These are phyloP conservation scores for Lentinula sp. DNA, from an alignment of 768 basidiomycete genomes.

Conservation along the genomic window DNA sequence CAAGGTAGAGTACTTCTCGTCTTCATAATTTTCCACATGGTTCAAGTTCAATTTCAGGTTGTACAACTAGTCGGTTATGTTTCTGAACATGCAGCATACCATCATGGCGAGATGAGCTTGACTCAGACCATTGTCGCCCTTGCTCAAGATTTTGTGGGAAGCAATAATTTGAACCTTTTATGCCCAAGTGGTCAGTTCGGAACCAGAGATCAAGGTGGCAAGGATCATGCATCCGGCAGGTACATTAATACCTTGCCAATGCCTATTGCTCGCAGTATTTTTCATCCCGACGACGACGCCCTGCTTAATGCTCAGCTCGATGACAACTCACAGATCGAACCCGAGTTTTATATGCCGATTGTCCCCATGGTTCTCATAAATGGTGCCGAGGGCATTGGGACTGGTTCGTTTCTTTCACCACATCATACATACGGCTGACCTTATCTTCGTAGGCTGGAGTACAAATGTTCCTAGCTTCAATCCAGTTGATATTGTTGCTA, in stretches of 20 bases:
- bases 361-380: constrained; percentile 88
- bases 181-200: constrained; percentile 92
- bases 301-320: constrained; percentile 82
- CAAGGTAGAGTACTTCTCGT: constrained; percentile 46
- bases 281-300: constrained; percentile 80
- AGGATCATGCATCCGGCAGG: constrained; percentile 94
- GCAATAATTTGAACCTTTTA: constrained; percentile 90
- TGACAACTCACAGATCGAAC: constrained; percentile 82
- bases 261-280: constrained; percentile 67
- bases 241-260: constrained; percentile 88
- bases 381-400: constrained; percentile 96
- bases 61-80: constrained; percentile 96
- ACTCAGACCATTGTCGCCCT: constrained; percentile 87
- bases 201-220: constrained; percentile 88
- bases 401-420: constrained; percentile 46
- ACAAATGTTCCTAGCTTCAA: constrained; percentile 91
- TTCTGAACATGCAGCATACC: constrained; percentile 89
- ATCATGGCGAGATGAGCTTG: constrained; percentile 91
- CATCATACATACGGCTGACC: neutral
- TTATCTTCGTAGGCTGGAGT: constrained; percentile 71
- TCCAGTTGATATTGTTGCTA: constrained; percentile 83
- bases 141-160: constrained; percentile 92
- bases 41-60: constrained; percentile 40
- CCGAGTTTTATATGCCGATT: constrained; percentile 90
- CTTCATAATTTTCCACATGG: neutral